Base-by-base conservation (phyloP, 2,329 filamentous ascomycete species). In the Calycina herbarum region DNA sequence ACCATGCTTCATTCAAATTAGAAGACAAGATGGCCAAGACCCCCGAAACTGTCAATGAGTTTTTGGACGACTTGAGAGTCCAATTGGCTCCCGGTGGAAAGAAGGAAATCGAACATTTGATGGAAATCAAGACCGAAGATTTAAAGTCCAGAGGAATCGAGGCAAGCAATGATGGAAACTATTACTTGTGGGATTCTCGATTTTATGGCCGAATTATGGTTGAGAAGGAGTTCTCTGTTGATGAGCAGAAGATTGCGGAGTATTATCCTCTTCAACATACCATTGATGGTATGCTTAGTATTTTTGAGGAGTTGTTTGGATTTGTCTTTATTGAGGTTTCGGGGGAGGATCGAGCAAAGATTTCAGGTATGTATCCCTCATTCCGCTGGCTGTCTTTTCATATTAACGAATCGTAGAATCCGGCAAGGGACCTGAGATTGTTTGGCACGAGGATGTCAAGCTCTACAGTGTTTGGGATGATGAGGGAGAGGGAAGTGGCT, bases 1-100 rank as follows among this genome's bases (percentile, higher is more conserved):
- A 93, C 74, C 90, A 94, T 75, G 92, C 92, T 20, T 85, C 88
- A 59, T 89, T 93, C 77, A 82, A 86, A 58, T 89, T 95, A 48
- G 90, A 93, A 74, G 87, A 92, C 73, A 94, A 93, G 83, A 95
- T 95, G 92, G 91, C 91, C 58, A 93, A 94, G 82, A 88, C 84
- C 1, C 84, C 90, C 1, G 83, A 86, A 73, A 90, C 85, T 0
- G 91, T 95, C 11, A 84, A 89, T 69, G 84, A 87, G 62, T 94
- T 95, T 77, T 79, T 95, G 7, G 83, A 81, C 5, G 90, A 94
- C 74, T 81, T 95, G 67, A 86, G 88, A 65, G 81, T 79, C 31
- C 86, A 89, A 62, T 82, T 95, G 35, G 82, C 85, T 0, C 85
- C 88, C 0, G 91, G 91, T 31, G 92, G 91, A 29, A 79, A 82